Percentiles rank a stretch among this genome's conserved stretches.
Evolutionary conservation across 2,329 filamentous ascomycete species (phyloP).

Genomic region (Trichoderma atroviride): DNA sequence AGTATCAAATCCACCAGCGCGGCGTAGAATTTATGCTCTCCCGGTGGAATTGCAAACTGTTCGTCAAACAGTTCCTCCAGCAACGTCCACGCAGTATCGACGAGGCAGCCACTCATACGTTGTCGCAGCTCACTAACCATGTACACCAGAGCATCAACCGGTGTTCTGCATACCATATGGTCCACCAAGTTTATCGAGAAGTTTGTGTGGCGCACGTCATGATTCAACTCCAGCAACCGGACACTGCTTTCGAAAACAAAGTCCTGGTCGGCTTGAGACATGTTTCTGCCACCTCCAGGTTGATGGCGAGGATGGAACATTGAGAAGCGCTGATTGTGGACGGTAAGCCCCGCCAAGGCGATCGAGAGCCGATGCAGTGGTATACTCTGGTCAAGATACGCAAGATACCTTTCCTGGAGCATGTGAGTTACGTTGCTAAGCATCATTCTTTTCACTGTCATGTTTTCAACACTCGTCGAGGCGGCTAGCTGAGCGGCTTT

Average conservation of each 20-base stretch:
- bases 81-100: neutral
- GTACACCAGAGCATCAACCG: constrained; percentile 5
- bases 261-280: constrained; percentile 6
- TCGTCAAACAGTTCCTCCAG: neutral
- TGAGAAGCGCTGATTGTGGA: constrained; percentile 13
- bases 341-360: constrained; percentile 4
- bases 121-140: constrained; percentile 1
- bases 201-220: neutral
- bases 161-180: constrained; percentile 8
- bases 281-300: neutral
- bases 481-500: neutral
- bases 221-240: neutral
- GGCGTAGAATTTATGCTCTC: neutral
- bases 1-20: neutral
- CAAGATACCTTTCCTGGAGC: constrained; percentile 16
- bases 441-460: neutral
- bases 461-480: neutral
- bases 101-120: neutral
- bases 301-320: constrained; percentile 13
- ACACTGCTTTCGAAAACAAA: constrained; percentile 20
- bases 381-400: constrained; percentile 11
- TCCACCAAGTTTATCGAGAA: constrained; percentile 9
- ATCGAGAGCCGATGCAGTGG: constrained; percentile 9
- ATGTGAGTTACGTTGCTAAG: neutral
- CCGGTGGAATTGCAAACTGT: neutral